Evolutionary conservation across 768 basidiomycete species (phyloP).

Genomic region (Xanthoconium stramineum): DNA sequence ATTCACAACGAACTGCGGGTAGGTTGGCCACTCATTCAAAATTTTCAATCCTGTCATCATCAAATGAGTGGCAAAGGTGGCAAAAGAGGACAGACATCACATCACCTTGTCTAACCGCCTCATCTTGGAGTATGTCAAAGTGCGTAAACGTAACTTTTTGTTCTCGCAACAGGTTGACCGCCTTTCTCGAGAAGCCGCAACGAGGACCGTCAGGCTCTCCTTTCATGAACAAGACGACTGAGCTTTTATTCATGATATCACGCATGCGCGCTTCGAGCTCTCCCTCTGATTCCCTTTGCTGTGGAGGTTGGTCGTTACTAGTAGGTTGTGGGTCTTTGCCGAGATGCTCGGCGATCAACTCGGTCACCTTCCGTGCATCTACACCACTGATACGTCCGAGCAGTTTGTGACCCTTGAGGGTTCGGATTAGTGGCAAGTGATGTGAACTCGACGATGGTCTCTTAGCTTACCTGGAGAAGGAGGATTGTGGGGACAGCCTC

Average conservation of each 20-base stretch:
- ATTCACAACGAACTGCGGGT: constrained; percentile 80
- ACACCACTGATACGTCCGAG: constrained; percentile 78
- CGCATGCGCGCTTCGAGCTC: constrained; percentile 64
- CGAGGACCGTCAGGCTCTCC: constrained; percentile 72
- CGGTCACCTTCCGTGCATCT: constrained; percentile 64
- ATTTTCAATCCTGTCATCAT: constrained; percentile 55
- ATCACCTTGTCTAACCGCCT: constrained; percentile 75
- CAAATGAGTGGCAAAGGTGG: constrained; percentile 3
- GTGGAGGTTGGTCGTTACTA: constrained; percentile 22
- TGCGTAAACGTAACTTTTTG: constrained; percentile 63
- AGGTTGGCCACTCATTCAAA: constrained; percentile 89
- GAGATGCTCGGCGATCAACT: constrained; percentile 58
- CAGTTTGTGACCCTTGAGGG: constrained; percentile 78
- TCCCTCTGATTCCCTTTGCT: constrained; percentile 53
- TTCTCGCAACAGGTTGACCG: constrained; percentile 62
- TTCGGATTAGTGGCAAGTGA: neutral
- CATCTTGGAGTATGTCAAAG: constrained; percentile 84
- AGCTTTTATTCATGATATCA: constrained; percentile 71
- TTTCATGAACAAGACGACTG: constrained; percentile 90
- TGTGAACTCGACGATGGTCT: neutral
- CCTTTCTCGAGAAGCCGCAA: constrained; percentile 83
- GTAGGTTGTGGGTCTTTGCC: constrained; percentile 14
- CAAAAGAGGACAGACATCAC: neutral
- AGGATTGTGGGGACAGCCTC: constrained; percentile 85
- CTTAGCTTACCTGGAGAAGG: constrained; percentile 63